Conservation (phyloP, 371 early-diverging fungal species). For the Mucor racemosus region DNA sequence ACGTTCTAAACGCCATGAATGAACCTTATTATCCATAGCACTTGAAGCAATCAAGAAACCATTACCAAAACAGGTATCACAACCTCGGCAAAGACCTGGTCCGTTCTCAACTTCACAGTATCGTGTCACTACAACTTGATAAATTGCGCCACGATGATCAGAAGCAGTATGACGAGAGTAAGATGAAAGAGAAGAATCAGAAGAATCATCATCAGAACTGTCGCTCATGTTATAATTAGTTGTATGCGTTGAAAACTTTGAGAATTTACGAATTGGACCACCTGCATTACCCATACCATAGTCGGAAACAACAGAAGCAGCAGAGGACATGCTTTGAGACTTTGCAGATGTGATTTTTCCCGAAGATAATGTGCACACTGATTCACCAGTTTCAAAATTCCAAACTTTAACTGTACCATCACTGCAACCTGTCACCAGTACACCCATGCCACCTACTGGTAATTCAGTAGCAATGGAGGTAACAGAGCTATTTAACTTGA, state of each 20-base stretch:
- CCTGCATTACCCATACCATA: not conserved
- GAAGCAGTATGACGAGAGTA: not conserved
- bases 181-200: not conserved
- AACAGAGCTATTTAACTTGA: constrained; percentile 25
- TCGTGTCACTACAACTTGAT: constrained; percentile 34
- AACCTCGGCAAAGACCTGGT: constrained; percentile 28
- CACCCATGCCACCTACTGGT: constrained; percentile 42
- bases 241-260: constrained; percentile 8
- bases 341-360: constrained; percentile 11
- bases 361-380: constrained; percentile 35
- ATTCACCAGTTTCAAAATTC: constrained; percentile 84
- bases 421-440: constrained; percentile 78
- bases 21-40: constrained; percentile 33
- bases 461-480: constrained; percentile 36
- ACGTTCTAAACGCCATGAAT: constrained; percentile 38
- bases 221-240: not conserved
- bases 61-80: constrained; percentile 40
- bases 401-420: constrained; percentile 89
- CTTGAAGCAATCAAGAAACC: constrained; percentile 43
- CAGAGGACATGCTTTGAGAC: not conserved
- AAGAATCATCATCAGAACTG: constrained; percentile 3
- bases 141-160: constrained; percentile 33
- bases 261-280: constrained; percentile 27
- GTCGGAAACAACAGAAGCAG: not conserved
- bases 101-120: constrained; percentile 41